Percentiles rank a stretch among this genome's conserved stretches.
Evolutionary conservation across 2,329 filamentous ascomycete genomes (phyloP).

Genomic region (Seiridium unicorne): DNA sequence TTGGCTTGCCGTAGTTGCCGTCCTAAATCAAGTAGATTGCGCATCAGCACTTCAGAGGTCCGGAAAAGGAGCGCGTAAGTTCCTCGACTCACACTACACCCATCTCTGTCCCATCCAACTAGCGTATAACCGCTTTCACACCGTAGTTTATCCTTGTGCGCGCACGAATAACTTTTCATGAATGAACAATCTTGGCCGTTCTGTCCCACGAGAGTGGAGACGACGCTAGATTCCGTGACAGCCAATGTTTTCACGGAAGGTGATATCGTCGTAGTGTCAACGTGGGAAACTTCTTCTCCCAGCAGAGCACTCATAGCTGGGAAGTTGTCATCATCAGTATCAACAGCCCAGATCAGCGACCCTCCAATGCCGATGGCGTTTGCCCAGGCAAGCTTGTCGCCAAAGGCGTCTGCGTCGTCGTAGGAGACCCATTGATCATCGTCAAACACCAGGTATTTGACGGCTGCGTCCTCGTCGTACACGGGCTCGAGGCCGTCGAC

Average conservation of each 20-base stretch:
- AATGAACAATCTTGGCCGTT: background rate
- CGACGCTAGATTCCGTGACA: background rate
- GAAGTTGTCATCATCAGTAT: conserved; percentile 21
- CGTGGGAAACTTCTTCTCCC: background rate
- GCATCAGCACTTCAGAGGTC: too few relatives aligned
- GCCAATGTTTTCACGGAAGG: background rate
- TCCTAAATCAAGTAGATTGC: too few relatives aligned
- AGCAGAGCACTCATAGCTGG: conserved; percentile 9
- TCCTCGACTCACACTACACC: too few relatives aligned
- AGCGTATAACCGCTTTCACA: background rate
- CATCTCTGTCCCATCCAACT: too few relatives aligned
- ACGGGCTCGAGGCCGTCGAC: background rate
- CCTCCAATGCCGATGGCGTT: conserved; percentile 28
- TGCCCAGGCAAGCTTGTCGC: conserved; percentile 35
- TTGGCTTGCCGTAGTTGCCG: background rate
- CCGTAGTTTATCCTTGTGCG: background rate
- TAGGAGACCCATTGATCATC: conserved; percentile 33
- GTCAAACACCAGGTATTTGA: conserved; percentile 29
- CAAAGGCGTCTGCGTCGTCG: conserved; percentile 27
- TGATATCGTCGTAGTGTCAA: background rate
- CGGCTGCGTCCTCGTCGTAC: background rate
- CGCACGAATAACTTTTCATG: too few relatives aligned
- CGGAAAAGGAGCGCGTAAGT: too few relatives aligned
- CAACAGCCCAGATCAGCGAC: conserved; percentile 31
- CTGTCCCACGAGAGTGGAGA: background rate